Evolutionary conservation across 805 yeast genomes (phyloP).

Genomic region (Starmera amethionina): DNA sequence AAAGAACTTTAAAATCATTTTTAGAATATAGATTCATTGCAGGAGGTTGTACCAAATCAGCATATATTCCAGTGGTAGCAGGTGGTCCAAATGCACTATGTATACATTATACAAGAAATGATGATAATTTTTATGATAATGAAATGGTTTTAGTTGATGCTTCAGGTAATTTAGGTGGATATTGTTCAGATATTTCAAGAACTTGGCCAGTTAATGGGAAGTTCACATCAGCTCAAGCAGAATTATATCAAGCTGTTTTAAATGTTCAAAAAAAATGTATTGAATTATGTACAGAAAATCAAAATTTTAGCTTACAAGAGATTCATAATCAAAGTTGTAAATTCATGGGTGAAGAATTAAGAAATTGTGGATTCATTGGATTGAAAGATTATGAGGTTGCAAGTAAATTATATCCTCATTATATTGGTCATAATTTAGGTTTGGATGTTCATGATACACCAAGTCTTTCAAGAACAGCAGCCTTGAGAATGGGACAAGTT

Average conservation of each 20-base stretch:
- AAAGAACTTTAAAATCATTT: slow-evolving; percentile 69
- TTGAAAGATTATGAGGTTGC: slow-evolving; percentile 39
- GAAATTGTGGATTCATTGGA: slow-evolving; percentile 57
- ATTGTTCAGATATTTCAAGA: slow-evolving; percentile 91
- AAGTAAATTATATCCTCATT: slow-evolving; percentile 73
- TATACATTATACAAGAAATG: slow-evolving; percentile 90
- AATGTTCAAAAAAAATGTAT: slow-evolving; percentile 77
- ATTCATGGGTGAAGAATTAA: slow-evolving; percentile 51
- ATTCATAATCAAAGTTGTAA: slow-evolving; percentile 63
- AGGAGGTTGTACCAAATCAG: slow-evolving; percentile 85
- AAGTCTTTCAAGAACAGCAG: slow-evolving; percentile 41
- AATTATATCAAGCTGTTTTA: slow-evolving; percentile 80
- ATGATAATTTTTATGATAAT: slow-evolving; percentile 64
- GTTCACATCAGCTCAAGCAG: slow-evolving; percentile 72
- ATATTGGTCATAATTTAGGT: slow-evolving; percentile 92
- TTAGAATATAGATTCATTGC: slow-evolving; percentile 73
- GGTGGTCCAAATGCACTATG: slow-evolving; percentile 85
- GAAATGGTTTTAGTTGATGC: slow-evolving; percentile 93
- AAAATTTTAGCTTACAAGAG: slow-evolving; percentile 53
- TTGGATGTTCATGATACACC: slow-evolving; percentile 86
- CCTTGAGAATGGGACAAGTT: slow-evolving; percentile 62
- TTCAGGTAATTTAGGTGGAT: slow-evolving; percentile 89
- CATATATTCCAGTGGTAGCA: slow-evolving; percentile 95
- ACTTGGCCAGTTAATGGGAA: slow-evolving; percentile 86
- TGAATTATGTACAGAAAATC: slow-evolving; percentile 46